Percentiles rank a stretch among this genome's conserved stretches.
phyloP scores from a whole-genome alignment of 2,329 filamentous ascomycete genomes.

The Alternaria arborescens region DNA sequence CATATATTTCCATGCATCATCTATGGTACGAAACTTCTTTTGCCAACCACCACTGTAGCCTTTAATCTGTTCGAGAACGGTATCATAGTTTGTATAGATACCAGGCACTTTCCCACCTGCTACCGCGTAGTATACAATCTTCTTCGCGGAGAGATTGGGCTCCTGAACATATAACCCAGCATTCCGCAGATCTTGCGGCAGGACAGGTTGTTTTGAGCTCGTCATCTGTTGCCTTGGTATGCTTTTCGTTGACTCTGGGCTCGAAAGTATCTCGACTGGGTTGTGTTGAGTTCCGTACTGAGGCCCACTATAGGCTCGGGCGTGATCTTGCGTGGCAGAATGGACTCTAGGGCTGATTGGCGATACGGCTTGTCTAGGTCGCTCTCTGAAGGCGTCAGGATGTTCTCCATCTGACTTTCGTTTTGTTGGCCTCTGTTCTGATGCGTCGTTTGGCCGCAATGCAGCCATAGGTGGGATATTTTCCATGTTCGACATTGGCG shows the following conservation, averaged over 20 bases:
- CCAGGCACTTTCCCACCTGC: slow-evolving; percentile 65
- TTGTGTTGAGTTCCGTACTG: slow-evolving; percentile 22
- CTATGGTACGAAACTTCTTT: slow-evolving; percentile 56
- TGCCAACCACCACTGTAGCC: slow-evolving; percentile 68
- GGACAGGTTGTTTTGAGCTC: not conserved
- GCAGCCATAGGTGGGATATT: slow-evolving; percentile 3
- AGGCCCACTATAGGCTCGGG: not conserved
- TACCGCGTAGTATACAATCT: slow-evolving; percentile 66
- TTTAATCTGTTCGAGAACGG: slow-evolving; percentile 74
- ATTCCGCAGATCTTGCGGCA: slow-evolving; percentile 61
- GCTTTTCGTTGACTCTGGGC: slow-evolving; percentile 15
- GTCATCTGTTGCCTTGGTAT: not conserved
- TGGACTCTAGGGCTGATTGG: not conserved
- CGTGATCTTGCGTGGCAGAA: not conserved
- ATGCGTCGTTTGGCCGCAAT: not conserved
- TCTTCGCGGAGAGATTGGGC: slow-evolving; percentile 47
- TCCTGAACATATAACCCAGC: slow-evolving; percentile 77
- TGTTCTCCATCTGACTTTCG: slow-evolving; percentile 12
- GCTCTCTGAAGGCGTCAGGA: not conserved
- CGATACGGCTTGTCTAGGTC: not conserved
- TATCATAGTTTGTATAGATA: slow-evolving; percentile 71
- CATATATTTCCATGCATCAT: slow-evolving; percentile 83
- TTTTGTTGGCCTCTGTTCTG: slow-evolving; percentile 15
- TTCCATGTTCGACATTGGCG: not conserved
- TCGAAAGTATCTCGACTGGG: slow-evolving; percentile 24